Percentiles rank a stretch among this genome's conserved stretches.
Evolutionary conservation across 2,329 filamentous ascomycete genomes (phyloP).

Genomic region (Metarhizium sp.): DNA sequence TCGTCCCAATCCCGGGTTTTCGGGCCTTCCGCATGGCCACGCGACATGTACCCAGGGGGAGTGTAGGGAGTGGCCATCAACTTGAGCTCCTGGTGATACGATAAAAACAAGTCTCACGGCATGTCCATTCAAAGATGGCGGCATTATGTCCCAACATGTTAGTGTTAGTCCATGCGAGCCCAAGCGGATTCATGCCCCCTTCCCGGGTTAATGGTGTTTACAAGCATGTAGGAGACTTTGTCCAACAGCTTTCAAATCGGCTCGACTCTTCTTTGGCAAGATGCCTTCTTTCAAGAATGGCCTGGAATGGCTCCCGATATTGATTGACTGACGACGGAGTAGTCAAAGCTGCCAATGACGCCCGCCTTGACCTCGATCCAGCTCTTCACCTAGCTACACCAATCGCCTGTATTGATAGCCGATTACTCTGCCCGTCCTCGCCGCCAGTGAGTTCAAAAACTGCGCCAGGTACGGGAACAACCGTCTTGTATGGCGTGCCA

Average conservation of each 20-base stretch:
- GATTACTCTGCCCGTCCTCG: background rate
- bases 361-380: no score
- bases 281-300: background rate
- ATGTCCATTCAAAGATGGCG: constrained; percentile 1
- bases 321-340: no score
- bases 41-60: constrained; percentile 1
- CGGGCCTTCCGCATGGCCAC: constrained; percentile 7
- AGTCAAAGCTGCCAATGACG: no score
- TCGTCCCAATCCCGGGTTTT: background rate
- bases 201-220: background rate
- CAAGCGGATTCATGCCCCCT: background rate
- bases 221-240: background rate
- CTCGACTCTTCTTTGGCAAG: background rate
- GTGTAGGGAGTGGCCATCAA: constrained; percentile 1
- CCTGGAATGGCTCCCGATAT: background rate
- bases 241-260: background rate
- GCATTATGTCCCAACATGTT: background rate
- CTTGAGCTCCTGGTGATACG: constrained; percentile 3
- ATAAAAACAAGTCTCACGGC: constrained; percentile 5
- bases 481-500: background rate
- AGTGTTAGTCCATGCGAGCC: background rate
- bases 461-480: background rate
- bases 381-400: background rate
- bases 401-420: background rate
- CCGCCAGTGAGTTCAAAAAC: background rate